Evolutionary conservation across 1,284 basidiomycete genomes (phyloP).

Genomic region (Irpex sp.): DNA sequence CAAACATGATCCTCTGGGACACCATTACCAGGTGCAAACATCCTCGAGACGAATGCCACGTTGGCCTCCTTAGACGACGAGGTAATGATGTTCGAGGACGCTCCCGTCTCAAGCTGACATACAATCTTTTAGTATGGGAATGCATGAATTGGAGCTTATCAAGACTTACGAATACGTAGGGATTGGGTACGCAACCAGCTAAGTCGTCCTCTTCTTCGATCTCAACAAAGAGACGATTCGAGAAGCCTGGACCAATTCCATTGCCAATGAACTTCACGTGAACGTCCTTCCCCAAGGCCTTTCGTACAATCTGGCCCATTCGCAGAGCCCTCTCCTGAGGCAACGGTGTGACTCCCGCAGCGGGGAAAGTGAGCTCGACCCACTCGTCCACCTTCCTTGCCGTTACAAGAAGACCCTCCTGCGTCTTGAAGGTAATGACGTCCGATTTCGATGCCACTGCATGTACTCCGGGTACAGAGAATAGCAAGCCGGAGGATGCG

Average conservation of each 20-base stretch:
- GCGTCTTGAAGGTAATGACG: background rate
- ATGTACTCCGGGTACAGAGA: constrained; percentile 24
- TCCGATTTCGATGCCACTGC: background rate
- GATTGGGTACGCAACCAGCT: constrained; percentile 31
- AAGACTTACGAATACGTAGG: constrained; percentile 35
- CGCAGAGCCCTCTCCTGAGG: constrained; percentile 23
- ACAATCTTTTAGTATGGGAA: background rate
- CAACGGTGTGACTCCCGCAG: constrained; percentile 6
- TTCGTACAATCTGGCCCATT: constrained; percentile 21
- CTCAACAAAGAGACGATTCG: constrained; percentile 39
- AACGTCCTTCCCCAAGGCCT: constrained; percentile 37
- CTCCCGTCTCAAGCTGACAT: background rate
- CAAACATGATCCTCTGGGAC: constrained; percentile 55
- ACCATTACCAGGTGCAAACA: constrained; percentile 44
- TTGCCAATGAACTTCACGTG: constrained; percentile 32
- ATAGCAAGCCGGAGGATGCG: constrained; percentile 40
- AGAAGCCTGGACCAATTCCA: constrained; percentile 30
- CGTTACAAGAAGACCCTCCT: constrained; percentile 11
- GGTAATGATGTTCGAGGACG: constrained; percentile 36
- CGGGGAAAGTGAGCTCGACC: constrained; percentile 36
- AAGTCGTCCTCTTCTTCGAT: constrained; percentile 41
- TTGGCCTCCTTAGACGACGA: constrained; percentile 29
- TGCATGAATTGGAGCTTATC: background rate
- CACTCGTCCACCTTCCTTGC: constrained; percentile 27
- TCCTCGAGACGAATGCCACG: constrained; percentile 45